Percentiles rank a stretch among this genome's conserved stretches.
These are phyloP conservation scores for Lecanosticta acicola DNA, from an alignment of 2,329 filamentous ascomycete genomes.

Conservation along the genomic window DNA sequence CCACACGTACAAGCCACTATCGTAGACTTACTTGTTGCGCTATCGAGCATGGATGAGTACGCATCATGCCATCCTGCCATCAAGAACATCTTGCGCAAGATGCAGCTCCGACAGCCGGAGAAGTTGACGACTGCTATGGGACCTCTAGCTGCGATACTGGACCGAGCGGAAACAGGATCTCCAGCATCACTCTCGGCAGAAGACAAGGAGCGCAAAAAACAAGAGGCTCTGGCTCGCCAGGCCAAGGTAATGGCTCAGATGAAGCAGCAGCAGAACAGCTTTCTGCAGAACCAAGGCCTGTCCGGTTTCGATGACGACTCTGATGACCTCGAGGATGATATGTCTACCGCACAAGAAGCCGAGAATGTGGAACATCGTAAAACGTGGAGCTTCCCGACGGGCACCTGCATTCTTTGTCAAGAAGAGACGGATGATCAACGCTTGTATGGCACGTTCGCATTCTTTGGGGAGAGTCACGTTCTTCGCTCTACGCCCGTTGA, in stretches of 20 bases:
- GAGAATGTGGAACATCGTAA: slow-evolving; percentile 58
- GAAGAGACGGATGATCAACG: slow-evolving; percentile 87
- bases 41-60: slow-evolving; percentile 62
- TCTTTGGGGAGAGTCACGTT: slow-evolving; percentile 79
- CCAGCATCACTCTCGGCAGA: slow-evolving; percentile 60
- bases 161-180: slow-evolving; percentile 74
- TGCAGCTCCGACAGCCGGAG: slow-evolving; percentile 74
- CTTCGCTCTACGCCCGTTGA: slow-evolving; percentile 79
- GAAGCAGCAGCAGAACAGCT: slow-evolving; percentile 93
- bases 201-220: slow-evolving; percentile 80
- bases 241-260: slow-evolving; percentile 96
- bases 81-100: slow-evolving; percentile 70
- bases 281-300: slow-evolving; percentile 80
- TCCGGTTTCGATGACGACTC: slow-evolving; percentile 86
- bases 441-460: slow-evolving; percentile 88
- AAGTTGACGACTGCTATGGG: slow-evolving; percentile 65
- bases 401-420: slow-evolving; percentile 92
- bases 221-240: slow-evolving; percentile 81
- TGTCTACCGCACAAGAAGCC: slow-evolving; percentile 53
- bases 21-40: slow-evolving; percentile 48
- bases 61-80: slow-evolving; percentile 82
- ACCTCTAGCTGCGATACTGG: slow-evolving; percentile 57
- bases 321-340: slow-evolving; percentile 63
- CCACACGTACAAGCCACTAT: slow-evolving; percentile 12
- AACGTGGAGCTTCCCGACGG: slow-evolving; percentile 83